Evolutionary conservation across 768 basidiomycete species (phyloP).

Genomic region (Tricholomella constricta): DNA sequence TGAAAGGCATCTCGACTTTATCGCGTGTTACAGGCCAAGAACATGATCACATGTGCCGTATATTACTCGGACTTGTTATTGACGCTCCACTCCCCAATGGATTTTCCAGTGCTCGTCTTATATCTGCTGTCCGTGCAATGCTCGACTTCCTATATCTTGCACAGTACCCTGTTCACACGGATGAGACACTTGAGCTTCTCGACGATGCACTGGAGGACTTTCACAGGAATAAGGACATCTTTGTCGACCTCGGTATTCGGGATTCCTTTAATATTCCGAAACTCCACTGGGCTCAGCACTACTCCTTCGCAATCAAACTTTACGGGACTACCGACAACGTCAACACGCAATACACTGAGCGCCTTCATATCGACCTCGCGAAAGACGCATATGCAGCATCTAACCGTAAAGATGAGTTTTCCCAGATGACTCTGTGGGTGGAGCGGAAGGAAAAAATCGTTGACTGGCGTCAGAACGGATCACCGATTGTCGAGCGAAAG

Average conservation of each 20-base stretch:
- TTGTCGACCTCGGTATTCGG: conserved; percentile 34
- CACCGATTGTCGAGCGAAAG: background rate
- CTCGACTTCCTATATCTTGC: conserved; percentile 44
- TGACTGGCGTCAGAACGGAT: conserved; percentile 17
- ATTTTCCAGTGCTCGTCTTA: conserved; percentile 11
- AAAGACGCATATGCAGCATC: conserved; percentile 28
- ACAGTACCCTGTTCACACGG: conserved; percentile 33
- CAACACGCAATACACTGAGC: conserved; percentile 41
- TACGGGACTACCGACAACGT: conserved; percentile 40
- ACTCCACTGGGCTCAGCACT: conserved; percentile 39
- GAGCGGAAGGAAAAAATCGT: conserved; percentile 35
- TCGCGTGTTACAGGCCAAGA: conserved; percentile 36
- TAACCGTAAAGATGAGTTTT: conserved; percentile 36
- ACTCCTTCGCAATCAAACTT: conserved; percentile 26
- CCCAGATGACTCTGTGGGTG: conserved; percentile 42
- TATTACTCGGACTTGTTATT: conserved; percentile 33
- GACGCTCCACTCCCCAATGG: conserved; percentile 20
- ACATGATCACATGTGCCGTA: conserved; percentile 31
- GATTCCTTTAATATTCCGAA: conserved; percentile 41
- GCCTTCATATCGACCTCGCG: conserved; percentile 42
- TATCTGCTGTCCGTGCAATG: conserved; percentile 30
- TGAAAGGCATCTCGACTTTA: conserved; percentile 36
- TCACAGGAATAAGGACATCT: conserved; percentile 38
- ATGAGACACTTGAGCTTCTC: conserved; percentile 27
- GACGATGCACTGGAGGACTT: conserved; percentile 30